Evolutionary conservation across 306 rosid species (phyloP), one percentile per base, ranked within the genome.

Genomic region (Clitoria ternatea): DNA sequence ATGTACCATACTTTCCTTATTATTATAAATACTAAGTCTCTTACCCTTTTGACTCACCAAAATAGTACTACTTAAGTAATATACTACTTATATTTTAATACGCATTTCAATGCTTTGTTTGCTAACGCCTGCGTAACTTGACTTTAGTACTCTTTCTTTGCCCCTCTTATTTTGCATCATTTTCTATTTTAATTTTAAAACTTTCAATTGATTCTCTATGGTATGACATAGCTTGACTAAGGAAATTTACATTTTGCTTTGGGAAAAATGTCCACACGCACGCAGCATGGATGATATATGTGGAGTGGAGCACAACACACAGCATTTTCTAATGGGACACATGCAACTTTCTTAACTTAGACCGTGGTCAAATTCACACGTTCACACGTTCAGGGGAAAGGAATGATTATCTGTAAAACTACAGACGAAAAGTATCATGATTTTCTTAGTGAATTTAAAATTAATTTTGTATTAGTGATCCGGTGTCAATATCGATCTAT

Each of bases 101-200:
- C 40, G 1, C 69, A 22, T 5, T 7, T 77, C 75, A 81, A 77
- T 83, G 73, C 71, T 43, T 71, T 33, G 76, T 65, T 71, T 86
- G 84, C 79, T 74, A 73, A 66, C 82, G 86, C 85, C 85, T 71
- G 74, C 83, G 48, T 76, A 72, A 44, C 81, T 85, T 87, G 85
- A 85, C 92, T 85, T 81, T 79, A 64, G 66, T 66, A 53, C 65
- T 61, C 73, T 74, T 66, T 49, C 61, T 36, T 42, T 80, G 39
- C 75, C 78, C 66, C 62, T 61, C 42, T 29, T 63, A 17, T 12
- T 56, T 56, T 62, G 17, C 22, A 9, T 37, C 17, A 0, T 37
- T 42, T 47, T 18, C 35, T 32, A 8, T 7, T 40, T 62, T 50
- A 4, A 22, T 60, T 72, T 77, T 72, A 62, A 73, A 74, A 74